Conservation (phyloP, 192 early-diverging fungal species). For the Podila epigama region DNA sequence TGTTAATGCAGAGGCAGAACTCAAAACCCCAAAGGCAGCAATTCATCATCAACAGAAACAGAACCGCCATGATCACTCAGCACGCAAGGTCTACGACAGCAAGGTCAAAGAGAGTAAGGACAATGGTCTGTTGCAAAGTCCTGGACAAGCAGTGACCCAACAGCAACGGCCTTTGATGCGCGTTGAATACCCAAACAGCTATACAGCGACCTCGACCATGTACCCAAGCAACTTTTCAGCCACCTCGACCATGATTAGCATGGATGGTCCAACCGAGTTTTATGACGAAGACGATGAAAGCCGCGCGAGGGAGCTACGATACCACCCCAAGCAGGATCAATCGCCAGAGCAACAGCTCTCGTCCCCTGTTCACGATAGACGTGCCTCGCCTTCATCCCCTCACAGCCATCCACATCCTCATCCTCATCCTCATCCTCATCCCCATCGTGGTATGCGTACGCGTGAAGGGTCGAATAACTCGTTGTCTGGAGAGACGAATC, state of each 20-base stretch:
- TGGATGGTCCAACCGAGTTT: constrained; percentile 22
- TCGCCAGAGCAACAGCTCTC: not conserved
- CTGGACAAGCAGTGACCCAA: too few species aligned
- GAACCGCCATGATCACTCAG: constrained; percentile 9
- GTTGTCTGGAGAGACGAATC: not conserved
- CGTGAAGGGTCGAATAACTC: not conserved
- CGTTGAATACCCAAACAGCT: constrained; percentile 7
- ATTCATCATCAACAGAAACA: not conserved
- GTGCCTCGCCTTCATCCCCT: not conserved
- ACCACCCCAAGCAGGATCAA: not conserved
- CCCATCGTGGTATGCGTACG: not conserved
- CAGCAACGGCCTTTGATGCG: too few species aligned
- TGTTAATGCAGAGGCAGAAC: too few species aligned
- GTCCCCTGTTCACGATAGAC: not conserved
- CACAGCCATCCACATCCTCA: not conserved
- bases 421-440: not conserved
- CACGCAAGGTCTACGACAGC: too few species aligned
- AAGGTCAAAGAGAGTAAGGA: too few species aligned
- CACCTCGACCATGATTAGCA: constrained; percentile 37
- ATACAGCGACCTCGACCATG: constrained; percentile 8
- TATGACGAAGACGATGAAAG: constrained; percentile 3
- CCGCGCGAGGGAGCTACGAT: not conserved
- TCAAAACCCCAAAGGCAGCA: too few species aligned
- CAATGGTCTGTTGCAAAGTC: too few species aligned
- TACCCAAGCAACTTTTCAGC: too few species aligned